Percentiles rank a stretch among this genome's conserved stretches.
Evolutionary conservation across 805 yeast genomes (phyloP).

Genomic region (Ogataea naganishii): DNA sequence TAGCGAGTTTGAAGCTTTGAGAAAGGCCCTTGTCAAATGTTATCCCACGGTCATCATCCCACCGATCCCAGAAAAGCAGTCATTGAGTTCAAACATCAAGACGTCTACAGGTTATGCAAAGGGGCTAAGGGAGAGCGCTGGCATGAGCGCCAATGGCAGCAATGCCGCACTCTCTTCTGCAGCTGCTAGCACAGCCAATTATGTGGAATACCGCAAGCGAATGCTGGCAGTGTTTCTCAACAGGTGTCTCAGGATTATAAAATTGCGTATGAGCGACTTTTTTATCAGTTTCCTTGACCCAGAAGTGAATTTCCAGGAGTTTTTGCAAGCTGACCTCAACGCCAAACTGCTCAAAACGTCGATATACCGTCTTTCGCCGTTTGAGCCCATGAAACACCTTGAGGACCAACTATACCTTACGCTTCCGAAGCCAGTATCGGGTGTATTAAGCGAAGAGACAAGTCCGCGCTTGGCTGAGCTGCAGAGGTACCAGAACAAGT

Average conservation of each 20-base stretch:
- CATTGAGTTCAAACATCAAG: slow-evolving; percentile 31
- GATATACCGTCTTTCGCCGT: slow-evolving; percentile 52
- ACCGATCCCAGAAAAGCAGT: slow-evolving; percentile 86
- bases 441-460: too few relatives aligned
- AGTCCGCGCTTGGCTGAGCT: slow-evolving; percentile 15
- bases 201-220: slow-evolving; percentile 58
- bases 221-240: slow-evolving; percentile 71
- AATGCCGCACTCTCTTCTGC: slow-evolving; percentile 3
- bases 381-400: slow-evolving; percentile 44
- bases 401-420: slow-evolving; percentile 48
- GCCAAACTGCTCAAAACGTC: slow-evolving; percentile 39
- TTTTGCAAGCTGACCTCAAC: slow-evolving; percentile 46
- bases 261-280: slow-evolving; percentile 48
- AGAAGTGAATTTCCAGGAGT: slow-evolving; percentile 77
- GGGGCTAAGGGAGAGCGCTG: background rate
- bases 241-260: slow-evolving; percentile 53
- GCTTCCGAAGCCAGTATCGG: slow-evolving; percentile 48
- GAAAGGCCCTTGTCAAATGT: slow-evolving; percentile 60
- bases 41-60: slow-evolving; percentile 83
- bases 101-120: slow-evolving; percentile 19
- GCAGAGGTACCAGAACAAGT: slow-evolving; percentile 18
- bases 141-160: slow-evolving; percentile 1
- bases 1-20: slow-evolving; percentile 82
- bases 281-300: slow-evolving; percentile 82
- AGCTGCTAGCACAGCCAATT: slow-evolving; percentile 6